Evolutionary conservation across 768 basidiomycete genomes (phyloP).

Genomic region (Antrodiella citrinella): DNA sequence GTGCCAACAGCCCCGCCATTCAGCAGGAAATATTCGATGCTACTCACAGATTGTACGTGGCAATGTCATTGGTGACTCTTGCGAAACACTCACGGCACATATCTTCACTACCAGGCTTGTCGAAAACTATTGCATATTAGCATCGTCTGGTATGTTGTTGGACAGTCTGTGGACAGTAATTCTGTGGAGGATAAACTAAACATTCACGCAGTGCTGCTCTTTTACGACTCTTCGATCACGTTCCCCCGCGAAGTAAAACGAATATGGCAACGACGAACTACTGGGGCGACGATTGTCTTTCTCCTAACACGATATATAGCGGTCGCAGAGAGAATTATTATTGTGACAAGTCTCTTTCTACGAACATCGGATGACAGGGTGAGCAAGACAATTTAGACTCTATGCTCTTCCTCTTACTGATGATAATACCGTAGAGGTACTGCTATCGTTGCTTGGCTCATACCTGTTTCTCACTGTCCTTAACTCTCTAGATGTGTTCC

Average conservation of each 20-base stretch:
- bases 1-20: background rate
- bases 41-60: background rate
- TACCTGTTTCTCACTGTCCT: background rate
- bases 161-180: background rate
- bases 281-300: conserved; percentile 3
- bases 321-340: conserved; percentile 9
- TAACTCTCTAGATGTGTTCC: conserved; percentile 12
- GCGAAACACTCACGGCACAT: background rate
- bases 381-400: background rate
- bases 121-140: conserved; percentile 8
- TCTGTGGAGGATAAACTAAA: background rate
- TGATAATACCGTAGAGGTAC: conserved; percentile 5
- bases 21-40: background rate
- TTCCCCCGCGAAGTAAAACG: conserved; percentile 1
- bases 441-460: background rate
- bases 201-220: conserved; percentile 2
- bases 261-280: conserved; percentile 2
- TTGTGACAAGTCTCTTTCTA: conserved; percentile 11
- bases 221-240: conserved; percentile 1
- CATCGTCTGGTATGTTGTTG: conserved; percentile 2
- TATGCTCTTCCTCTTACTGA: background rate
- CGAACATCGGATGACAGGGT: conserved; percentile 9
- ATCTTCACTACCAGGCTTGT: background rate
- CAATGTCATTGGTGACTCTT: background rate
- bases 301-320: conserved; percentile 5